These are phyloP conservation scores for Mortierella hygrophila DNA, from an alignment of 192 early-diverging fungal species.

Conservation along the genomic window DNA sequence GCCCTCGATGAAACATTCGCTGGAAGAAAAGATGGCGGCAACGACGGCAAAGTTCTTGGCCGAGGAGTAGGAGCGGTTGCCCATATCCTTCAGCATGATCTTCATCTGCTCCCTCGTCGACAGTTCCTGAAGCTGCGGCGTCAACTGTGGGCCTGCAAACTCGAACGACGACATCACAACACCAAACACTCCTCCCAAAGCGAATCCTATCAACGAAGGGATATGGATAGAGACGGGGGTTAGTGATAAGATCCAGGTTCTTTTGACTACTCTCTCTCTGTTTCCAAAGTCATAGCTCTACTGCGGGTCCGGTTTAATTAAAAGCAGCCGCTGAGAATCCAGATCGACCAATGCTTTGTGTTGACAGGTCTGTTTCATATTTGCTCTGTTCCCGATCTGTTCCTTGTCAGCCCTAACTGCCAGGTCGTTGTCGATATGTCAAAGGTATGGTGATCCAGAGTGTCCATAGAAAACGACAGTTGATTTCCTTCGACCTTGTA, in stretches of 20 bases:
- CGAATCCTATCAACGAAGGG: constrained; percentile 74
- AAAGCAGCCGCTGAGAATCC: too few relatives aligned
- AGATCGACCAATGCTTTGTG: too few relatives aligned
- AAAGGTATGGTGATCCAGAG: too few relatives aligned
- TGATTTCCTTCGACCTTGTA: too few relatives aligned
- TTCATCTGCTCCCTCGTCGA: constrained; percentile 90
- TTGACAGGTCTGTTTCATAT: too few relatives aligned
- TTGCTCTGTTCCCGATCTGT: too few relatives aligned
- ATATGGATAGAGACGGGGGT: background rate
- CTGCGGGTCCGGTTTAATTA: too few relatives aligned
- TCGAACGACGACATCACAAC: constrained; percentile 94
- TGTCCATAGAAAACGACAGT: too few relatives aligned
- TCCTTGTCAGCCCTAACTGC: too few relatives aligned
- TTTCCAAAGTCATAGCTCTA: background rate
- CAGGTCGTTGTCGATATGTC: too few relatives aligned
- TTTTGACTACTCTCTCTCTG: background rate
- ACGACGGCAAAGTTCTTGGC: constrained; percentile 96
- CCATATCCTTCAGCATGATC: constrained; percentile 92
- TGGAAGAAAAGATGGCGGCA: constrained; percentile 91
- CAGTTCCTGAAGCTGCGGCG: constrained; percentile 71
- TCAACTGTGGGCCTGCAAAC: constrained; percentile 80
- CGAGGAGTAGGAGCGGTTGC: constrained; percentile 77
- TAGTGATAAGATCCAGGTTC: background rate
- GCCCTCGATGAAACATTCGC: constrained; percentile 96
- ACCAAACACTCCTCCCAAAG: constrained; percentile 90